phyloP scores from a whole-genome alignment of 129 eudicot genomes.

The Pulicaria dysenterica region DNA sequence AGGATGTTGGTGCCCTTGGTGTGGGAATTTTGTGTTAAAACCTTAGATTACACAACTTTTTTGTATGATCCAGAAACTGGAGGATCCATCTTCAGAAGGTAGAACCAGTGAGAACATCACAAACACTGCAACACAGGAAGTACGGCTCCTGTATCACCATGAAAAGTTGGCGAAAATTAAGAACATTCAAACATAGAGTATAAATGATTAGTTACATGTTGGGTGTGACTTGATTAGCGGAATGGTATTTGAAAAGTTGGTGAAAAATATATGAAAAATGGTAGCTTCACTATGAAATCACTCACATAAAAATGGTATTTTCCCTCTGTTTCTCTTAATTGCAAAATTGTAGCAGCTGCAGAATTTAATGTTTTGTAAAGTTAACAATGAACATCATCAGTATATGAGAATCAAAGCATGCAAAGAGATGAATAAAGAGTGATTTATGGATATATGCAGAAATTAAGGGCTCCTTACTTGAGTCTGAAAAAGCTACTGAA shows the following conservation, averaged over 20 bases:
- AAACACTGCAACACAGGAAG: not conserved
- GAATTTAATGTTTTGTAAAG: not conserved
- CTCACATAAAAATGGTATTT: not conserved
- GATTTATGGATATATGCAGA: not conserved
- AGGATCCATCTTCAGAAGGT: conserved; percentile 2
- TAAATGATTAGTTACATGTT: too few relatives aligned
- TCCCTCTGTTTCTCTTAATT: not conserved
- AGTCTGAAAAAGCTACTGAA: conserved; percentile 24
- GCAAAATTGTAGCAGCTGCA: not conserved
- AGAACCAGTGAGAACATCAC: not conserved
- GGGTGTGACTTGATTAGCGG: too few relatives aligned
- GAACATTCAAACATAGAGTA: not conserved
- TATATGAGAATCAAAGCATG: not conserved
- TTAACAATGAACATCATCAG: not conserved
- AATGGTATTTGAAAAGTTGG: too few relatives aligned
- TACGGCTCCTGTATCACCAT: not conserved
- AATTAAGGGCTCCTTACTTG: conserved; percentile 15
- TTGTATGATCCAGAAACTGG: not conserved
- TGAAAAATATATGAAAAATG: too few relatives aligned
- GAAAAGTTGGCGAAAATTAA: too few relatives aligned
- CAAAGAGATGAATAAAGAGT: not conserved
- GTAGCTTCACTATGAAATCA: not conserved
- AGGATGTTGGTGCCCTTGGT: too few relatives aligned
- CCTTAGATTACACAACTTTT: too few relatives aligned
- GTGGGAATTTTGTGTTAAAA: too few relatives aligned